phyloP scores from a whole-genome alignment of 805 yeast species.

The Blastobotrys terrestris region DNA sequence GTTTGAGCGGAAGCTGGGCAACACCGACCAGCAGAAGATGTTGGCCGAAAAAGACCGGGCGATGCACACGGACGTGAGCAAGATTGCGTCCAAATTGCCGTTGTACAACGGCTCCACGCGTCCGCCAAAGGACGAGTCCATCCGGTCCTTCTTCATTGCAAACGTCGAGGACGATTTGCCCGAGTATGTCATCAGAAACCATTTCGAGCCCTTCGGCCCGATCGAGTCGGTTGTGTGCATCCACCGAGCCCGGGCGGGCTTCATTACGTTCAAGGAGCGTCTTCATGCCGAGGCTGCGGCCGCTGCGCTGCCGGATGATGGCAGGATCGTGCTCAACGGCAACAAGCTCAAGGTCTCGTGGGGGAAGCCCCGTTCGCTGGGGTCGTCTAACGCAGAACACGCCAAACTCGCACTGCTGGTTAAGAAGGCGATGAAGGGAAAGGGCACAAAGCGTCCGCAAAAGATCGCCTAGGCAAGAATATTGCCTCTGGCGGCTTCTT shows the following conservation, averaged over 20 bases:
- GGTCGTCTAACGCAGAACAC: constrained; percentile 20
- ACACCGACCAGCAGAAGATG: constrained; percentile 2
- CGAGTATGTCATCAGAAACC: constrained; percentile 51
- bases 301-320: constrained; percentile 12
- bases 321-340: constrained; percentile 27
- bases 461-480: no score
- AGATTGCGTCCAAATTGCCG: constrained; percentile 57
- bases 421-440: constrained; percentile 17
- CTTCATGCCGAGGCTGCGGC: constrained; percentile 44
- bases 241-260: constrained; percentile 61
- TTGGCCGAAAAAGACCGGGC: constrained; percentile 10
- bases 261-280: constrained; percentile 46
- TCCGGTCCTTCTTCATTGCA: constrained; percentile 64
- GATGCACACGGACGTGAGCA: constrained; percentile 40
- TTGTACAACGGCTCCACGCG: constrained; percentile 48
- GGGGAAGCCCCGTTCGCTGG: constrained; percentile 26
- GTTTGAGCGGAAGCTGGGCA: constrained; percentile 1
- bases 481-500: no score
- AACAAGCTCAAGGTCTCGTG: constrained; percentile 26
- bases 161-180: constrained; percentile 67
- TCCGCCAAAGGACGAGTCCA: constrained; percentile 36
- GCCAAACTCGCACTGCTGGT: constrained; percentile 19
- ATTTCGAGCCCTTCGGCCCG: constrained; percentile 42
- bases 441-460: not conserved
- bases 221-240: constrained; percentile 45